These are phyloP conservation scores for Athelia sp. DNA, from an alignment of 1,284 basidiomycete genomes.

Conservation along the genomic window DNA sequence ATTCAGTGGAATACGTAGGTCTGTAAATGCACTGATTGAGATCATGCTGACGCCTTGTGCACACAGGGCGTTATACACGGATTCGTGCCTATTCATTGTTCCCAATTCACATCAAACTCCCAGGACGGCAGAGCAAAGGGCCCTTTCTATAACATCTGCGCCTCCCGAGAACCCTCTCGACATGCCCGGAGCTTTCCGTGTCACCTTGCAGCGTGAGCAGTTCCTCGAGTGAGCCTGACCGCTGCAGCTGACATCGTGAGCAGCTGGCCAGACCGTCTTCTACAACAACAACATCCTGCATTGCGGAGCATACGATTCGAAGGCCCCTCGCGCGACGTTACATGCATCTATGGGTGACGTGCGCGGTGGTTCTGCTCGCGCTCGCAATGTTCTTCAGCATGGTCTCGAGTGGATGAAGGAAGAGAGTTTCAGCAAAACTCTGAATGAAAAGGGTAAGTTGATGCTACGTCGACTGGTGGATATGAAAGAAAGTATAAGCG, in stretches of 20 bases:
- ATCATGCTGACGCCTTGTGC: not conserved
- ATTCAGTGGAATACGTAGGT: slow-evolving; percentile 82
- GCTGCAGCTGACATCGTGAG: not conserved
- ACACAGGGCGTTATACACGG: slow-evolving; percentile 64
- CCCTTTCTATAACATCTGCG: slow-evolving; percentile 47
- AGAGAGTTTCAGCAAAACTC: too few species aligned
- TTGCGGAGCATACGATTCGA: too few species aligned
- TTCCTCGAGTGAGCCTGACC: not conserved
- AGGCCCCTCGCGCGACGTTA: too few species aligned
- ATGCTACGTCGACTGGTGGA: too few species aligned
- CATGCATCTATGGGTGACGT: too few species aligned
- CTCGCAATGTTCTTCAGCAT: too few species aligned
- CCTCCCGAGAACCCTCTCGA: slow-evolving; percentile 53
- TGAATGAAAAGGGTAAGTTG: too few species aligned
- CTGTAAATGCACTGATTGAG: not conserved
- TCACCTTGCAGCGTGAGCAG: slow-evolving; percentile 56
- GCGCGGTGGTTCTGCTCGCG: too few species aligned
- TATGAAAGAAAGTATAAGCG: too few species aligned
- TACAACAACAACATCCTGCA: slow-evolving; percentile 29
- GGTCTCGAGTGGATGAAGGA: too few species aligned
- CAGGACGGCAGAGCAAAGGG: slow-evolving; percentile 57
- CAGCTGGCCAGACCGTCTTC: slow-evolving; percentile 72
- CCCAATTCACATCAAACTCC: slow-evolving; percentile 63
- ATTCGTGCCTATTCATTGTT: slow-evolving; percentile 72
- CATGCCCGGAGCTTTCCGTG: slow-evolving; percentile 66